Percentiles rank a stretch among this genome's conserved stretches.
These are phyloP conservation scores for Cerioporus squamosus DNA, from an alignment of 1,284 basidiomycete species.

Conservation along the genomic window DNA sequence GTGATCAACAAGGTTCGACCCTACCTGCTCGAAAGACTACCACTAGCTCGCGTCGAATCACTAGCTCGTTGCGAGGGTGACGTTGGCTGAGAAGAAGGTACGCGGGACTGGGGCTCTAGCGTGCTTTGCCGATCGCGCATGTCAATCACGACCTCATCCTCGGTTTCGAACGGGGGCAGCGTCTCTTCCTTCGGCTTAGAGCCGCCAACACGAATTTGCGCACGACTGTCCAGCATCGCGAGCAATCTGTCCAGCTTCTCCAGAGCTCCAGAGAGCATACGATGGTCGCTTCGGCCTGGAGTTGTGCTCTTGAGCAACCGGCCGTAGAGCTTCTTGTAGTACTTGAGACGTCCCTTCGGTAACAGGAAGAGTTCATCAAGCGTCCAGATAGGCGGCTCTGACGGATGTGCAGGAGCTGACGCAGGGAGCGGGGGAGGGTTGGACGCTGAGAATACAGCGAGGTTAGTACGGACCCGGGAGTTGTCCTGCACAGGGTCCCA, in stretches of 20 bases:
- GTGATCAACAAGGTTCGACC: neutral
- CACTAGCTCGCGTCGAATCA: conserved; percentile 32
- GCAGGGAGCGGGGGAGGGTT: conserved; percentile 61
- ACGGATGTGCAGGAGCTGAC: conserved; percentile 39
- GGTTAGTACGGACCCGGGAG: conserved; percentile 67
- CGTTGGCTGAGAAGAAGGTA: neutral
- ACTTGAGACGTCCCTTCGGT: conserved; percentile 84
- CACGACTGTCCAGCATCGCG: conserved; percentile 65
- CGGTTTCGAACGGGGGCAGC: conserved; percentile 38
- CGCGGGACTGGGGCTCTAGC: conserved; percentile 20
- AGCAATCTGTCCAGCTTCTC: conserved; percentile 82
- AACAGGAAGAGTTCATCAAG: conserved; percentile 88
- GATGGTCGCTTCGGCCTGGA: conserved; percentile 88
- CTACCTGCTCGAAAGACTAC: conserved; percentile 60
- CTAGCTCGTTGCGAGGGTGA: conserved; percentile 29
- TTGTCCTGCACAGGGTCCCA: conserved; percentile 85
- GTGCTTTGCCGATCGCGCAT: conserved; percentile 44
- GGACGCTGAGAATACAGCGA: conserved; percentile 70
- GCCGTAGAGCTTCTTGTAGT: conserved; percentile 93
- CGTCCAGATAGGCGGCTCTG: conserved; percentile 69
- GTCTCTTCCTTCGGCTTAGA: conserved; percentile 27
- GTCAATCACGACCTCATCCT: conserved; percentile 60
- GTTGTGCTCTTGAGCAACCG: conserved; percentile 88
- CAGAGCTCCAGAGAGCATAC: conserved; percentile 79
- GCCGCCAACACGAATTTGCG: conserved; percentile 44